Evolutionary conservation across 163 green algal genomes (phyloP), one percentile per base, ranked within the genome.

Genomic region (Scenedesmus sp.): DNA sequence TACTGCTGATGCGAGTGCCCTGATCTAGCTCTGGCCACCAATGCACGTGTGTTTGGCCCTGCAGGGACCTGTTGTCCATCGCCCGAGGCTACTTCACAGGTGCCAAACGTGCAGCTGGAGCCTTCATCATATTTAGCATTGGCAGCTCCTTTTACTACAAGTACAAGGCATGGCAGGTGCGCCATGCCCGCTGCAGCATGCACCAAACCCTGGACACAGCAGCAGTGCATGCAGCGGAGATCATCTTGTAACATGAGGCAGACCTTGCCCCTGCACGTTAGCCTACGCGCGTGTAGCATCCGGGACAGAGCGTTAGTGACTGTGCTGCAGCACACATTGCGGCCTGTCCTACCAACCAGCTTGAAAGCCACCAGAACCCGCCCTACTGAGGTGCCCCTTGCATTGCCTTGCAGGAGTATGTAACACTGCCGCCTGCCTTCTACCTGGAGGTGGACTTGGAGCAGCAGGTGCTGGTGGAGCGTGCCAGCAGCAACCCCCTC

Each of bases 381-480:
- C 49, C 13, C 61, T 46, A 16, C 35, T 80, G 35, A 12, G n/a
- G 33, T 49, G 33, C 20, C 35, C 6, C 37, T 53, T 24, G 4
- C 33, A 44, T 40, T 44, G 10, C 2, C n/a, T 9, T 81, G 72
- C 72, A 76, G 61, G 61, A 76, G 72, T 46, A 81, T 81, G 56
- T 93, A 9, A 91, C 37, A 1, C 85, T 93, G 33, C 90, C 90
- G 13, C 43, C 53, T 16, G 79, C 73, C 4, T 93, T 93, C 43
- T 86, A 80, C 26, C 82, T 96, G 37, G 94, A 96, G 87, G 44
- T 95, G 49, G 92, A 95, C 59, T 61, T 96, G 59, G 89, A 94
- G 56, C 78, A 76, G 3, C 86, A 94, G 46, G 53, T 88, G 56
- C 22, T 96, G 26, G 88, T 93, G 83, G 91, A 95, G 18, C 56